Evolutionary conservation across 306 rosid species (phyloP).

Genomic region (Rosa persica): DNA sequence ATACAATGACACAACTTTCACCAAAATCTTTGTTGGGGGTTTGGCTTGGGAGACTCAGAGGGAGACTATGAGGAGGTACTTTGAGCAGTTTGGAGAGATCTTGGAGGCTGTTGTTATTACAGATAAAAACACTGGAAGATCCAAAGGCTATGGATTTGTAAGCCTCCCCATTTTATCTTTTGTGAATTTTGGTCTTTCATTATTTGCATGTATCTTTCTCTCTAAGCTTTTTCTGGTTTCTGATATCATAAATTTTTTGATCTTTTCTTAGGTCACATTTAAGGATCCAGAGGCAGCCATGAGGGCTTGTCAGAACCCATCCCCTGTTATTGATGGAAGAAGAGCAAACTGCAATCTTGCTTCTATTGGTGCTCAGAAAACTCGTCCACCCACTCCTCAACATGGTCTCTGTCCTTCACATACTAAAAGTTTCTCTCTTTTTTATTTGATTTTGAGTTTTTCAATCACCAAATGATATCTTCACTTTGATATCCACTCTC

Average conservation of each 20-base stretch:
- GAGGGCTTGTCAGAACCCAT: constrained; percentile 93
- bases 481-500: background rate
- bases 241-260: constrained; percentile 16
- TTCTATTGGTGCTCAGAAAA: constrained; percentile 84
- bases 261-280: constrained; percentile 68
- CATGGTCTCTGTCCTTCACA: constrained; percentile 48
- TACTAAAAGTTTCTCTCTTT: background rate
- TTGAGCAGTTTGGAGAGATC: constrained; percentile 96
- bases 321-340: constrained; percentile 95
- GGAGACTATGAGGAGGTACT: constrained; percentile 81
- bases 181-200: constrained; percentile 6
- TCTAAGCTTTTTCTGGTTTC: background rate
- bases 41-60: constrained; percentile 98
- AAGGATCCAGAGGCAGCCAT: constrained; percentile 89
- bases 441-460: constrained; percentile 13
- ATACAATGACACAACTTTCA: constrained; percentile 82
- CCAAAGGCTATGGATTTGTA: constrained; percentile 99
- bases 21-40: constrained; percentile 95
- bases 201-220: constrained; percentile 3
- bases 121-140: constrained; percentile 90
- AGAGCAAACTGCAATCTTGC: constrained; percentile 97
- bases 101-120: constrained; percentile 94
- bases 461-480: background rate
- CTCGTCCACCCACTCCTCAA: constrained; percentile 58
- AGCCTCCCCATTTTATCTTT: constrained; percentile 17